Conservation (phyloP, 2,329 filamentous ascomycete genomes). For the Neopestalotiopsis rosae region DNA sequence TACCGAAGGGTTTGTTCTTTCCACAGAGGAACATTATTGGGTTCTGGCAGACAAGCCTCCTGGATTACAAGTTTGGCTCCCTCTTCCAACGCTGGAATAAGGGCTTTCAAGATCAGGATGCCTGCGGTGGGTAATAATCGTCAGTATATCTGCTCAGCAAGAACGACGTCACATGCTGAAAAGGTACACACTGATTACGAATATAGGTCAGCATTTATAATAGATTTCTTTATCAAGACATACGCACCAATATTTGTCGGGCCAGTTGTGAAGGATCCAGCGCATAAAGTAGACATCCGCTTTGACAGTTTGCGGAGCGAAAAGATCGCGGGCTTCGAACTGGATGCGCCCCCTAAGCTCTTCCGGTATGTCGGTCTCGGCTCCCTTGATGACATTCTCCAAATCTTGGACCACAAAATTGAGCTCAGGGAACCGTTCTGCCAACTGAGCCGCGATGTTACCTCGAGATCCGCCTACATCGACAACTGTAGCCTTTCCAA, state of each 20-base stretch:
- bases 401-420: slow-evolving; percentile 41
- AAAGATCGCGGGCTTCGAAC: slow-evolving; percentile 27
- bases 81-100: slow-evolving; percentile 44
- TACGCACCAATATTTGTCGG: slow-evolving; percentile 33
- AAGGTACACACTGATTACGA: slow-evolving; percentile 19
- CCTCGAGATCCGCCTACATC: slow-evolving; percentile 32
- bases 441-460: slow-evolving; percentile 31
- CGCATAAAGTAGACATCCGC: slow-evolving; percentile 49
- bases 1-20: slow-evolving; percentile 24
- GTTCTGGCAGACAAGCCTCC: slow-evolving; percentile 22
- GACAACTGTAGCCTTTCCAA: slow-evolving; percentile 21
- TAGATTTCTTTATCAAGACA: not conserved
- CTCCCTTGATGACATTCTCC: slow-evolving; percentile 24
- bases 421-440: slow-evolving; percentile 31
- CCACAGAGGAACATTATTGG: slow-evolving; percentile 14
- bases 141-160: no score
- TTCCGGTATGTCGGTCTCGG: slow-evolving; percentile 22
- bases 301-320: slow-evolving; percentile 23
- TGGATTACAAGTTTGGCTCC: slow-evolving; percentile 33
- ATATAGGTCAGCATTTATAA: not conserved
- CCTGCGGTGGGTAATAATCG: not conserved
- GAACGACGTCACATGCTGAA: no score
- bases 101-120: slow-evolving; percentile 36
- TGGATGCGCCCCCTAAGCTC: slow-evolving; percentile 19
- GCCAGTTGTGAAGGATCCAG: slow-evolving; percentile 52